A percentile compares a stretch with the other conserved stretches of the same genome.
Evolutionary conservation across 1,139 yeast species (phyloP).

Genomic region (Scheffersomyces segobiensis): DNA sequence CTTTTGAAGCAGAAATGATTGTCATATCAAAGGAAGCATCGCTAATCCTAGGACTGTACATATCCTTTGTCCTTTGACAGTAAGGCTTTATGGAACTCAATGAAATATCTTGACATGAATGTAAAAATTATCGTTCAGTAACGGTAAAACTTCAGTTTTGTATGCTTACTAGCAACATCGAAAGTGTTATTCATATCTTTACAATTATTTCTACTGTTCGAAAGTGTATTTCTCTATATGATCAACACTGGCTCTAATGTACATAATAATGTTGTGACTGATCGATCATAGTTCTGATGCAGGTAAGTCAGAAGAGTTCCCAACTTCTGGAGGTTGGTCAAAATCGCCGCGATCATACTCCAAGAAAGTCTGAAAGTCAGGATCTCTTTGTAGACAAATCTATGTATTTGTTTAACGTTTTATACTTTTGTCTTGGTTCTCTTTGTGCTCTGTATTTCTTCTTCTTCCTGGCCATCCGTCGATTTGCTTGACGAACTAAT

Average conservation of each 20-base stretch:
- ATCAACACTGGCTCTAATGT: neutral
- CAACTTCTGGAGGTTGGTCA: neutral
- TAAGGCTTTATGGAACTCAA: too few relatives aligned
- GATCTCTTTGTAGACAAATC: neutral
- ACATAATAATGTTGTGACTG: neutral
- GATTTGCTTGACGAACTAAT: constrained; percentile 4
- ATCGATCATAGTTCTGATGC: neutral
- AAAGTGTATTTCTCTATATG: neutral
- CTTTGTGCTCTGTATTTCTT: constrained; percentile 6
- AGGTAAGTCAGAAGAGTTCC: neutral
- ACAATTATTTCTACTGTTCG: neutral
- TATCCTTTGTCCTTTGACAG: too few relatives aligned
- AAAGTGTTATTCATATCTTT: neutral
- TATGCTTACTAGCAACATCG: neutral
- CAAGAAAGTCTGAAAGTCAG: neutral
- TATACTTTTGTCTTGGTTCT: neutral
- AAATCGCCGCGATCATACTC: neutral
- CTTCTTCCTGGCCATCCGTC: constrained; percentile 11
- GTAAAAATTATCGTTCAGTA: too few relatives aligned
- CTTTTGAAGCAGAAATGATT: too few relatives aligned
- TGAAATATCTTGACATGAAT: too few relatives aligned
- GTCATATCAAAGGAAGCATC: too few relatives aligned
- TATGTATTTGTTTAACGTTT: neutral
- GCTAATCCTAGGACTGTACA: too few relatives aligned
- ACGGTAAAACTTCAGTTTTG: too few relatives aligned